These are phyloP conservation scores for Tilletia setariae DNA, from an alignment of 1,284 basidiomycete species.

Conservation along the genomic window DNA sequence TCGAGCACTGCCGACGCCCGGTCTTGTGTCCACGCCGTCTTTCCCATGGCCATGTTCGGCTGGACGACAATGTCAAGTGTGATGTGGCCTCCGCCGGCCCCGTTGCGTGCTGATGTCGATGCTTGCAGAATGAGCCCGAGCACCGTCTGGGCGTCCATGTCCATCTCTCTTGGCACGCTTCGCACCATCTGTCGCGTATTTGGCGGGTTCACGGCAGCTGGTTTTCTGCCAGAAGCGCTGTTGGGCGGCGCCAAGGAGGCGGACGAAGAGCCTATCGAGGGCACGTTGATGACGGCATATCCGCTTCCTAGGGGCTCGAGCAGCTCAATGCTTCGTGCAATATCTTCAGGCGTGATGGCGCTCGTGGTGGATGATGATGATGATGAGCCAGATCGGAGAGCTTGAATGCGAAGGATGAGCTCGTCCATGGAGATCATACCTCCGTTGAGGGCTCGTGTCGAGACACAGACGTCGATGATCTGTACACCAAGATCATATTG, in stretches of 20 bases:
- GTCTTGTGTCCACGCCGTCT: slow-evolving; percentile 71
- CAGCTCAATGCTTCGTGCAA: slow-evolving; percentile 78
- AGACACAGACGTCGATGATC: slow-evolving; percentile 92
- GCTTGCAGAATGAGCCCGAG: slow-evolving; percentile 59
- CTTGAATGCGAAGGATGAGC: slow-evolving; percentile 72
- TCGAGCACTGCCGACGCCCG: slow-evolving; percentile 74
- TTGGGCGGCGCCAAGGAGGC: neutral
- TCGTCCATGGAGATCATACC: slow-evolving; percentile 87
- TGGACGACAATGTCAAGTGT: slow-evolving; percentile 67
- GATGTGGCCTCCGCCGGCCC: slow-evolving; percentile 22
- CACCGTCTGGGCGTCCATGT: slow-evolving; percentile 54
- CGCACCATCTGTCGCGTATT: slow-evolving; percentile 46
- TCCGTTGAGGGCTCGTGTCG: slow-evolving; percentile 80
- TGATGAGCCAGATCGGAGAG: slow-evolving; percentile 64
- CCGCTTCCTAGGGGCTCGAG: slow-evolving; percentile 82
- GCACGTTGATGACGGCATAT: slow-evolving; percentile 75
- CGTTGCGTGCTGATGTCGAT: slow-evolving; percentile 58
- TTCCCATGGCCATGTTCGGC: slow-evolving; percentile 61
- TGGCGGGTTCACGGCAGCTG: neutral
- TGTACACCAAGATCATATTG: slow-evolving; percentile 93
- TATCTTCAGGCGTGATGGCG: slow-evolving; percentile 72
- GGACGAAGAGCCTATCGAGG: slow-evolving; percentile 52
- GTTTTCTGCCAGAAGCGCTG: neutral
- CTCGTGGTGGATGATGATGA: slow-evolving; percentile 15
- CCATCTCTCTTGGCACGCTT: slow-evolving; percentile 54